Evolutionary conservation across 2,329 filamentous ascomycete species (phyloP).

Genomic region (Monilinia polystroma): DNA sequence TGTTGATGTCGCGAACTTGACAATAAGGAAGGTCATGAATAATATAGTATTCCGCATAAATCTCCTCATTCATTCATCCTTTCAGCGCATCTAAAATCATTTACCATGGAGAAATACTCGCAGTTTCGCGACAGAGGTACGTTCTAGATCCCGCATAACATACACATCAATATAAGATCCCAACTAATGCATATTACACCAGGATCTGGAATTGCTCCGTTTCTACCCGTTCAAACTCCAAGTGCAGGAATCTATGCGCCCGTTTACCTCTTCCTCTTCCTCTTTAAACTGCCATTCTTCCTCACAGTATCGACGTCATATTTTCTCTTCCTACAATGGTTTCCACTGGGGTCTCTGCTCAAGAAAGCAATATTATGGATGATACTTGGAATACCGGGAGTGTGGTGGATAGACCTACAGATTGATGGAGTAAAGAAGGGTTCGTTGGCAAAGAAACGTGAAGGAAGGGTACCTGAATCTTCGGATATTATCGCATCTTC

Average conservation of each 20-base stretch:
- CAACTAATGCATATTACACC: slow-evolving; percentile 33
- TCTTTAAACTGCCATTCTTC: slow-evolving; percentile 77
- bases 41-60: slow-evolving; percentile 12
- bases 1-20: neutral
- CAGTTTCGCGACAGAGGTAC: slow-evolving; percentile 72
- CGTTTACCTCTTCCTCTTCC: slow-evolving; percentile 70
- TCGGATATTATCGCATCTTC: slow-evolving; percentile 84
- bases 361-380: slow-evolving; percentile 88
- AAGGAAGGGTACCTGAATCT: slow-evolving; percentile 71
- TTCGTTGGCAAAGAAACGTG: slow-evolving; percentile 72
- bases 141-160: slow-evolving; percentile 21
- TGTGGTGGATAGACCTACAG: slow-evolving; percentile 99
- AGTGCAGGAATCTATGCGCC: slow-evolving; percentile 62
- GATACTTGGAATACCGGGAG: slow-evolving; percentile 81
- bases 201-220: slow-evolving; percentile 96
- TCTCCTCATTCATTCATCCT: neutral
- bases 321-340: slow-evolving; percentile 78
- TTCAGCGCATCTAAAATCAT: neutral
- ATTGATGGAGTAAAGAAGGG: slow-evolving; percentile 95
- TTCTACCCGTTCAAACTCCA: slow-evolving; percentile 75
- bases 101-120: slow-evolving; percentile 70
- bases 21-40: slow-evolving; percentile 20
- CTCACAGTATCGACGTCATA: slow-evolving; percentile 66
- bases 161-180: slow-evolving; percentile 1
- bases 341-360: slow-evolving; percentile 66